Percentiles rank a stretch among this genome's conserved stretches.
These are phyloP conservation scores for Fusarium sp. DNA, from an alignment of 2,329 filamentous ascomycete species.

Conservation along the genomic window DNA sequence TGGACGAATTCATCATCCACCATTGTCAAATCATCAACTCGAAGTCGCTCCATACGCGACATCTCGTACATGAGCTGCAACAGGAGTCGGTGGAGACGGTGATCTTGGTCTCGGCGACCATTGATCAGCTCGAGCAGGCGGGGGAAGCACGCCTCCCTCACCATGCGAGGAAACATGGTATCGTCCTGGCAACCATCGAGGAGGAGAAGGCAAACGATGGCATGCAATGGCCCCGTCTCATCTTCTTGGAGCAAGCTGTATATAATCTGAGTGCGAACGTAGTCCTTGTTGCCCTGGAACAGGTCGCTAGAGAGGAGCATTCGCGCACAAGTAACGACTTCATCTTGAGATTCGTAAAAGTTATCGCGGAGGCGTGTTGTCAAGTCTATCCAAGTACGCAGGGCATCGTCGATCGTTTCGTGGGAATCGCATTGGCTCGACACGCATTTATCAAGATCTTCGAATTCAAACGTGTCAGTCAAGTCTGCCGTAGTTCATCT, in stretches of 20 bases:
- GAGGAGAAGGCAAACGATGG: slow-evolving; percentile 84
- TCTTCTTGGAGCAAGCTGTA: slow-evolving; percentile 93
- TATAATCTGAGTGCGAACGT: slow-evolving; percentile 91
- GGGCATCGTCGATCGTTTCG: slow-evolving; percentile 79
- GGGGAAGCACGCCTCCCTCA: slow-evolving; percentile 82
- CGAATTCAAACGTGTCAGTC: slow-evolving; percentile 21
- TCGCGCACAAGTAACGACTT: slow-evolving; percentile 81
- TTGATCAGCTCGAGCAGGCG: slow-evolving; percentile 84
- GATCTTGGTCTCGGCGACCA: slow-evolving; percentile 69
- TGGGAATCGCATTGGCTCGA: slow-evolving; percentile 59
- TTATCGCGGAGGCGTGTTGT: slow-evolving; percentile 79
- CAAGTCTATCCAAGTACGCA: slow-evolving; percentile 85
- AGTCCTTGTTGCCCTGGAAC: slow-evolving; percentile 79
- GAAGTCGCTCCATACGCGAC: slow-evolving; percentile 87
- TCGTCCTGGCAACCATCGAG: slow-evolving; percentile 86
- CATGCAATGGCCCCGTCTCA: slow-evolving; percentile 78
- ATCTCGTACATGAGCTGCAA: slow-evolving; percentile 96
- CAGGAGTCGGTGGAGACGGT: slow-evolving; percentile 78
- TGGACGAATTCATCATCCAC: slow-evolving; percentile 84
- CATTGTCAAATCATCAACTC: slow-evolving; percentile 76
- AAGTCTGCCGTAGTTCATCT: slow-evolving; percentile 1
- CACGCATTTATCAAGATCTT: slow-evolving; percentile 61
- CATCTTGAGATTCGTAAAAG: slow-evolving; percentile 78
- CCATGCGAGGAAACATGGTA: slow-evolving; percentile 84
- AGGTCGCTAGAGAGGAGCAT: slow-evolving; percentile 78